A percentile compares a stretch with the other conserved stretches of the same genome.
Evolutionary conservation across 768 basidiomycete genomes (phyloP).

Genomic region (Gautieria morchelliformis): DNA sequence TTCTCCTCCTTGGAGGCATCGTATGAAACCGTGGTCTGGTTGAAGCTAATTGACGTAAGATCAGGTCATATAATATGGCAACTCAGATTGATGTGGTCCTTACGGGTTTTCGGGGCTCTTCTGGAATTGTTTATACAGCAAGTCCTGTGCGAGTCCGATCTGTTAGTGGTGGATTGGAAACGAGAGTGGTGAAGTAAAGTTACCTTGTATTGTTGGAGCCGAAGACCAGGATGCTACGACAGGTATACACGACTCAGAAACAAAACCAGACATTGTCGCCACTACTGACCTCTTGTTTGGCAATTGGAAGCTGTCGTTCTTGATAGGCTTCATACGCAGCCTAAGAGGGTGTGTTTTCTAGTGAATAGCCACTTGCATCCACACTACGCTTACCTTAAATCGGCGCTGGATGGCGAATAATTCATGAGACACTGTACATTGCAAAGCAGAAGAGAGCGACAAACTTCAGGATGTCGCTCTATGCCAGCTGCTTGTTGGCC

Average conservation of each 20-base stretch:
- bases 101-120: conserved; percentile 95
- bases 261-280: conserved; percentile 7
- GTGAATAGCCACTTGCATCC: neutral
- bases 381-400: conserved; percentile 53
- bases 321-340: conserved; percentile 87
- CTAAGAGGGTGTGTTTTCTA: conserved; percentile 26
- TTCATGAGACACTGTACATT: neutral
- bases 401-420: conserved; percentile 49
- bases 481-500: conserved; percentile 80
- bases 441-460: conserved; percentile 15
- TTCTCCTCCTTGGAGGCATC: conserved; percentile 86
- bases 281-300: conserved; percentile 55
- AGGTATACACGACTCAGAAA: conserved; percentile 8
- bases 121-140: conserved; percentile 90
- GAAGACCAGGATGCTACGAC: conserved; percentile 73
- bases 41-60: conserved; percentile 48
- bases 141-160: conserved; percentile 39
- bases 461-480: conserved; percentile 87
- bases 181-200: conserved; percentile 7
- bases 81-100: conserved; percentile 18
- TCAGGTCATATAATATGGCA: neutral
- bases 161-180: conserved; percentile 4
- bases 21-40: conserved; percentile 69
- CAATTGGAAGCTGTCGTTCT: conserved; percentile 75
- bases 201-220: conserved; percentile 84